These are phyloP conservation scores for Gautieria morchelliformis DNA, from an alignment of 768 basidiomycete genomes.

Conservation along the genomic window DNA sequence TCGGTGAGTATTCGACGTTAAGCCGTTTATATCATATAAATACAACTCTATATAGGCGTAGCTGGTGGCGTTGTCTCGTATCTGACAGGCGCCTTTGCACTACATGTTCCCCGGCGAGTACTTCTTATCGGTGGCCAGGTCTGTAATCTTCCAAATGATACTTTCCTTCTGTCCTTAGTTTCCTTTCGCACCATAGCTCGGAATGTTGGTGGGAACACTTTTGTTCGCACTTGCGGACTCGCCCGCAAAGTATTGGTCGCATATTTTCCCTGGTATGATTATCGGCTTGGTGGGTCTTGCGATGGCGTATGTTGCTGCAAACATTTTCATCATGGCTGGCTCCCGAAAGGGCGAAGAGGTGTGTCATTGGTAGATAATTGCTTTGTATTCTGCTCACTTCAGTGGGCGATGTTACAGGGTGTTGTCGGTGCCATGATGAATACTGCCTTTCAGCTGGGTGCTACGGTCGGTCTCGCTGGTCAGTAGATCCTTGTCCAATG, in stretches of 20 bases:
- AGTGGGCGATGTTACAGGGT: constrained; percentile 38
- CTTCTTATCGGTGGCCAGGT: constrained; percentile 3
- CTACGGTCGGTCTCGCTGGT: constrained; percentile 39
- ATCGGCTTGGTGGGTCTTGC: constrained; percentile 38
- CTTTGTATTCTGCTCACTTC: constrained; percentile 32
- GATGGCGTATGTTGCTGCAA: constrained; percentile 25
- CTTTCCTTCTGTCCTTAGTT: background rate
- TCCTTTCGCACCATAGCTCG: constrained; percentile 15
- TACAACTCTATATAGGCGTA: background rate
- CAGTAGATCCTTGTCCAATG: background rate
- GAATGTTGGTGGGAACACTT: constrained; percentile 29
- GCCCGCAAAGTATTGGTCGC: constrained; percentile 35
- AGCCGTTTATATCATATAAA: background rate
- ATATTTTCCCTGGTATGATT: constrained; percentile 40
- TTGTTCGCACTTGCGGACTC: constrained; percentile 34
- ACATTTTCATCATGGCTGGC: background rate
- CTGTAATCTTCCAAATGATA: background rate
- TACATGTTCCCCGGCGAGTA: background rate
- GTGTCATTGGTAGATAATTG: constrained; percentile 14
- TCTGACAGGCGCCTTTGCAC: background rate
- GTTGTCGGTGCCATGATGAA: constrained; percentile 49
- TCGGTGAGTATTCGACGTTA: background rate
- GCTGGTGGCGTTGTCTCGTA: background rate
- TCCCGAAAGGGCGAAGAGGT: constrained; percentile 6
- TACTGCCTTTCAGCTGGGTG: constrained; percentile 42